Percentiles rank a stretch among this genome's conserved stretches.
phyloP scores from a whole-genome alignment of 371 early-diverging fungal genomes.

The Mucor sp. region DNA sequence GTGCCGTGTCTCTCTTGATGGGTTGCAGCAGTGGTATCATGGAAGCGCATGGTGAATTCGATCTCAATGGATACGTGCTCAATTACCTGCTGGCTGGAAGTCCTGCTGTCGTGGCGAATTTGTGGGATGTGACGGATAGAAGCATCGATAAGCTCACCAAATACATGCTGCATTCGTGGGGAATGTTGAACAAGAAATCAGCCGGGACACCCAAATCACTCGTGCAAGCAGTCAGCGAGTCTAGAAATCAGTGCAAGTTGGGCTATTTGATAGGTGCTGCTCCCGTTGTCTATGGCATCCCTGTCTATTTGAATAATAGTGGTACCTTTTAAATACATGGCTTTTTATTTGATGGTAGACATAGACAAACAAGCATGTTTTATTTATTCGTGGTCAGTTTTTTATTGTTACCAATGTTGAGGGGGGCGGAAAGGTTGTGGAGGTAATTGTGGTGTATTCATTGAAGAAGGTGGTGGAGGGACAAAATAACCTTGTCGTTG shows the following conservation, averaged over 20 bases:
- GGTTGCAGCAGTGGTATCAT: constrained; percentile 92
- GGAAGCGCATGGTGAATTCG: constrained; percentile 79
- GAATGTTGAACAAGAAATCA: constrained; percentile 43
- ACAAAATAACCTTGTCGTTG: constrained; percentile 3
- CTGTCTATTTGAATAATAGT: constrained; percentile 58
- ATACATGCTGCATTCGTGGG: constrained; percentile 73
- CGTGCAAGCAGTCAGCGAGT: constrained; percentile 70
- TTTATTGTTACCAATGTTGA: neutral
- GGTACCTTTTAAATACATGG: no score
- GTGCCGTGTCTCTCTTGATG: constrained; percentile 82
- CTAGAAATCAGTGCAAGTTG: constrained; percentile 72
- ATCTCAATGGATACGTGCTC: constrained; percentile 79
- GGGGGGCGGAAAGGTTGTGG: constrained; percentile 4
- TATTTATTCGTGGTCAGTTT: neutral
- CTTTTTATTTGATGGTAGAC: neutral
- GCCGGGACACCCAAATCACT: constrained; percentile 46
- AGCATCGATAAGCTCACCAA: constrained; percentile 94
- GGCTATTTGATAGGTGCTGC: constrained; percentile 65
- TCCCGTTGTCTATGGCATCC: constrained; percentile 96
- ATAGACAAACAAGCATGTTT: neutral
- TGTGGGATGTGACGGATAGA: constrained; percentile 99
- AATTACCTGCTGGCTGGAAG: constrained; percentile 86
- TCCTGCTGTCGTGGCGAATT: constrained; percentile 89
- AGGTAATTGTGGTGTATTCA: constrained; percentile 9
- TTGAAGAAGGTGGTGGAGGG: constrained; percentile 10